phyloP scores from a whole-genome alignment of 768 basidiomycete species.

The Mycena chlorophos region DNA sequence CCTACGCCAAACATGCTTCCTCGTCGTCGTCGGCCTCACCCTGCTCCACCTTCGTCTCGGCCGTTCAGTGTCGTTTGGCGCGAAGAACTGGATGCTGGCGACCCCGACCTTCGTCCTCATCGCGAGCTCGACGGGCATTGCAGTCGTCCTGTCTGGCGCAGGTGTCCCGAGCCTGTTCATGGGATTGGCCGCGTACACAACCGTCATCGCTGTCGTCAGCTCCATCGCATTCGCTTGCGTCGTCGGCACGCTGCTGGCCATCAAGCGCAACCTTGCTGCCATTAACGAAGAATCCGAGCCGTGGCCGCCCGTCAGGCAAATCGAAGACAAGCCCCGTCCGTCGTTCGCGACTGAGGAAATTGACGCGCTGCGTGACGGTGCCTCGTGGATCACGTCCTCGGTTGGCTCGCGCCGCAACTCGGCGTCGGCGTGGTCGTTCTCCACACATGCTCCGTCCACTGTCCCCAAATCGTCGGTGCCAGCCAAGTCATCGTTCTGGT shows the following conservation, averaged over 20 bases:
- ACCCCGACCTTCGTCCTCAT: constrained; percentile 58
- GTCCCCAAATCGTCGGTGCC: constrained; percentile 42
- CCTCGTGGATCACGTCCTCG: constrained; percentile 79
- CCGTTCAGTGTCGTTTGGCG: constrained; percentile 66
- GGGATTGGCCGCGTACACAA: constrained; percentile 61
- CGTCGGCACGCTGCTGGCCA: constrained; percentile 59
- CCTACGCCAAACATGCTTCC: constrained; percentile 65
- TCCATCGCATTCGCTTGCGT: constrained; percentile 58
- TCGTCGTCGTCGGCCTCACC: constrained; percentile 59
- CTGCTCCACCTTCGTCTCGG: constrained; percentile 72
- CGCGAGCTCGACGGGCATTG: constrained; percentile 56
- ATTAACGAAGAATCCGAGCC: constrained; percentile 51
- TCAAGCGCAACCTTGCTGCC: constrained; percentile 64
- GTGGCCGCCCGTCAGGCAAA: constrained; percentile 60
- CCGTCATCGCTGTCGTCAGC: constrained; percentile 51
- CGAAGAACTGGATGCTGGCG: constrained; percentile 76
- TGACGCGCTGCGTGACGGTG: constrained; percentile 70
- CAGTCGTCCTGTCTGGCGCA: constrained; percentile 56
- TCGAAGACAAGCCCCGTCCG: constrained; percentile 56
- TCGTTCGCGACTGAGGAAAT: constrained; percentile 74
- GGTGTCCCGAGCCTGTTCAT: constrained; percentile 56
- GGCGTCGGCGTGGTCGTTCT: constrained; percentile 71
- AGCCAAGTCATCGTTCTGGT: constrained; percentile 65
- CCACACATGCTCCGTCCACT: constrained; percentile 50
- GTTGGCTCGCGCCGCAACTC: constrained; percentile 57